Conservation (phyloP, 371 early-diverging fungal genomes). For the Thermomucor indicae-seudaticae region DNA sequence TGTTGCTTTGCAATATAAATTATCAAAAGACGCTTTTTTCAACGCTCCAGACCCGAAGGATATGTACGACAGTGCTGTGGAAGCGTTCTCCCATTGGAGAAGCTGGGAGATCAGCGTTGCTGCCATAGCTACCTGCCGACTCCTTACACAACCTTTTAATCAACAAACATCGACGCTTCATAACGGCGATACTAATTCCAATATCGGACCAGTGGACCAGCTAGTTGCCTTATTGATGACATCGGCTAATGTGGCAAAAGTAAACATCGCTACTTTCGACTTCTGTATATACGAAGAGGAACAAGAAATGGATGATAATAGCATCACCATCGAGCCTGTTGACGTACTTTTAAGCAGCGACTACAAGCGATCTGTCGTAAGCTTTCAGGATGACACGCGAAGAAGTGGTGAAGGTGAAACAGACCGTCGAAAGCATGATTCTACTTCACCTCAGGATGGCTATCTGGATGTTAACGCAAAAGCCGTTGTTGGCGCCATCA, state of each 20-base stretch:
- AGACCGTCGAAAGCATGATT: background rate
- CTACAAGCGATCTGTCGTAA: conserved; percentile 27
- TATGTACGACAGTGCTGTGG: conserved; percentile 49
- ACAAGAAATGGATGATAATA: conserved; percentile 26
- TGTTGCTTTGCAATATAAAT: conserved; percentile 39
- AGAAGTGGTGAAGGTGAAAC: conserved; percentile 13
- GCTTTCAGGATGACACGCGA: no score
- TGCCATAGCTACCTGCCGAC: conserved; percentile 42
- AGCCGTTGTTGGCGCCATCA: conserved; percentile 42
- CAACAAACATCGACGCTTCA: conserved; percentile 5
- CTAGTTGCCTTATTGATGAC: conserved; percentile 28
- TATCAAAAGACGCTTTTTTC: conserved; percentile 29
- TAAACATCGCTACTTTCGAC: conserved; percentile 22
- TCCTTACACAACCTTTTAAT: conserved; percentile 52
- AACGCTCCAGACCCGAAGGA: conserved; percentile 33
- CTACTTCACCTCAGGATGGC: conserved; percentile 25
- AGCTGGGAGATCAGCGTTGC: conserved; percentile 60
- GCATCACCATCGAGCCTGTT: conserved; percentile 23
- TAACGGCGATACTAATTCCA: background rate
- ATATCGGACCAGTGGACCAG: conserved; percentile 5
- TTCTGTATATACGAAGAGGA: conserved; percentile 50
- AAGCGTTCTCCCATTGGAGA: conserved; percentile 59
- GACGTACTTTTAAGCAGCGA: conserved; percentile 28
- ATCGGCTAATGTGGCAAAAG: conserved; percentile 34
- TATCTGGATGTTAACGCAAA: conserved; percentile 50